Evolutionary conservation across 441 rosid species (phyloP).

Genomic region (Bocquillonia castaneifolia): DNA sequence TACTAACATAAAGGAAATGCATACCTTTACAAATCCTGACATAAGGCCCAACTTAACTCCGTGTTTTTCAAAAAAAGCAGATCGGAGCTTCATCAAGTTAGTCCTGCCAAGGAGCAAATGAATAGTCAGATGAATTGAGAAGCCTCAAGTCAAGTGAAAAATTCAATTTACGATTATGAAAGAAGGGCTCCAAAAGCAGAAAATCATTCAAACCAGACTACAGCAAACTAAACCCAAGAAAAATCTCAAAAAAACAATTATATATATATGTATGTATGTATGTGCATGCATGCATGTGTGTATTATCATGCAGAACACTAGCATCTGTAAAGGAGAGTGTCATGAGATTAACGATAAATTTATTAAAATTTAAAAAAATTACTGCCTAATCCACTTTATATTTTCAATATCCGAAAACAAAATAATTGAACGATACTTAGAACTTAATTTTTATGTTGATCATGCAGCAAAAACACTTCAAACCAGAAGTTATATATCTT

Average conservation of each 20-base stretch:
- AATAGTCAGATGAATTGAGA: background rate
- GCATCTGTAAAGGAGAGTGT: too few species aligned
- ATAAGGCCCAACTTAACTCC: slow-evolving; percentile 94
- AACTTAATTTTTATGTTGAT: background rate
- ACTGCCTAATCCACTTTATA: background rate
- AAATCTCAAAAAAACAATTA: too few species aligned
- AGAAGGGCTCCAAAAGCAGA: background rate
- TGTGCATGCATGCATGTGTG: too few species aligned
- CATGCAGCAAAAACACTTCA: background rate
- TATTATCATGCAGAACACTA: background rate
- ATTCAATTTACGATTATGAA: too few species aligned
- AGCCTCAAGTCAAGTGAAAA: background rate
- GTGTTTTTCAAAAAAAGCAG: slow-evolving; percentile 85
- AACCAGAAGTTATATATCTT: background rate
- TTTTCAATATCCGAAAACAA: background rate
- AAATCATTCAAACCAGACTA: background rate
- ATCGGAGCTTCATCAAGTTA: slow-evolving; percentile 92
- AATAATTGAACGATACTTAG: background rate
- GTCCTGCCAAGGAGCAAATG: slow-evolving; percentile 49
- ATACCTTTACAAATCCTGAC: slow-evolving; percentile 94
- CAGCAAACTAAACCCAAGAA: background rate
- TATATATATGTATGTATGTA: too few species aligned
- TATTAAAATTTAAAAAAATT: background rate
- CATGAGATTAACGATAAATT: too few species aligned
- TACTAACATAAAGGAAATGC: background rate